Percentiles rank a stretch among this genome's conserved stretches.
phyloP scores from a whole-genome alignment of 2,329 filamentous ascomycete species.

The Botrytis fragariae region DNA sequence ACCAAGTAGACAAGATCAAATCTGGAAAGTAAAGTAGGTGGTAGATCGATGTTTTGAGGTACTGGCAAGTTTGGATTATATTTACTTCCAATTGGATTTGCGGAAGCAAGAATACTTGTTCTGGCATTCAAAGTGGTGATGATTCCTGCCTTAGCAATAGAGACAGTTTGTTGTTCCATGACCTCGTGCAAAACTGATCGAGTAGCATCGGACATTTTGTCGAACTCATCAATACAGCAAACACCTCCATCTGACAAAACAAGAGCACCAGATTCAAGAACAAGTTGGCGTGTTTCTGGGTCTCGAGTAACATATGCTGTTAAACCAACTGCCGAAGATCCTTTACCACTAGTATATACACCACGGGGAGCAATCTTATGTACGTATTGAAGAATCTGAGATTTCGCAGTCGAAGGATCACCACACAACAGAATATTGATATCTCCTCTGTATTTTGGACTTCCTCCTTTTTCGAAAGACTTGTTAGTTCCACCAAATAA shows the following conservation, averaged over 20 bases:
- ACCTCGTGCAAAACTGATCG: constrained; percentile 75
- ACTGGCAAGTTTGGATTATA: constrained; percentile 96
- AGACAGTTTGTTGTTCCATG: constrained; percentile 78
- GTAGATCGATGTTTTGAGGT: constrained; percentile 96
- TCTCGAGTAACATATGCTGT: constrained; percentile 76
- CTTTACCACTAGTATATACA: constrained; percentile 74
- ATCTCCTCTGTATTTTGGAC: constrained; percentile 91
- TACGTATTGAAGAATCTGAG: constrained; percentile 88
- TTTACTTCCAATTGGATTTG: constrained; percentile 96
- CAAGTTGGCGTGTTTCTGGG: constrained; percentile 69
- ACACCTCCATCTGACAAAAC: constrained; percentile 73
- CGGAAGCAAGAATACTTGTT: constrained; percentile 92
- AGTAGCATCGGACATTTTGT: constrained; percentile 76
- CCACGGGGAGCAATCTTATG: constrained; percentile 95
- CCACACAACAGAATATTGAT: constrained; percentile 97
- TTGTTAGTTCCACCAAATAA: constrained; percentile 98
- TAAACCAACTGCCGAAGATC: constrained; percentile 72
- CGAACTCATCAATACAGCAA: constrained; percentile 77
- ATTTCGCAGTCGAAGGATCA: constrained; percentile 95
- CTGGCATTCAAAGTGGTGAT: constrained; percentile 90
- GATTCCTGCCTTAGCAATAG: constrained; percentile 74
- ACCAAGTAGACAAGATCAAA: constrained; percentile 98
- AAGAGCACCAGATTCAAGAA: constrained; percentile 71
- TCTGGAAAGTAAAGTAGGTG: constrained; percentile 88
- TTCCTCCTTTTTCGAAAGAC: constrained; percentile 93